Evolutionary conservation across 225 moss, liverwort and hornwort species (phyloP).

Genomic region (Climacium dendroides): DNA sequence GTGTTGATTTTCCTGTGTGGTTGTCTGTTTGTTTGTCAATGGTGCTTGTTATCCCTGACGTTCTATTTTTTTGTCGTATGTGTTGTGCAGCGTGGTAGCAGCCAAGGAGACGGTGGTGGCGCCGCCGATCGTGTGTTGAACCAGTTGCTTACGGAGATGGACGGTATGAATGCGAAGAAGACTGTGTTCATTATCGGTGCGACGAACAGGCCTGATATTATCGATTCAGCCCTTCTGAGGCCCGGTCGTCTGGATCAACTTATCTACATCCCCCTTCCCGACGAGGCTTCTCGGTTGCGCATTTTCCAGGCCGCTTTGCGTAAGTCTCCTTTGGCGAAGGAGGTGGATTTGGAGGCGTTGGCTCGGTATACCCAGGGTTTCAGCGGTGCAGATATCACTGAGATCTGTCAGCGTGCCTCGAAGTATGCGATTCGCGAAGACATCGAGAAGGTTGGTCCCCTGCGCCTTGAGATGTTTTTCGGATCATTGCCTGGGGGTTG

Average conservation of each 20-base stretch:
- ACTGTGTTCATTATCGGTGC: slow-evolving; percentile 97
- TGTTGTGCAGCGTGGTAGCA: slow-evolving; percentile 64
- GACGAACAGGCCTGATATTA: slow-evolving; percentile 90
- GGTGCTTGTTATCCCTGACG: background rate
- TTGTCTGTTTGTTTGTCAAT: background rate
- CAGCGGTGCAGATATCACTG: slow-evolving; percentile 93
- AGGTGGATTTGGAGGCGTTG: slow-evolving; percentile 78
- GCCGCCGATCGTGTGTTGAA: slow-evolving; percentile 95
- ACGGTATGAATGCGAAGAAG: slow-evolving; percentile 97
- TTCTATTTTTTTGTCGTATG: background rate
- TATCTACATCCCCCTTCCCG: slow-evolving; percentile 78
- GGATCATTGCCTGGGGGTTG: background rate
- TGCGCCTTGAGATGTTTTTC: background rate
- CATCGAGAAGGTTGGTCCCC: slow-evolving; percentile 56
- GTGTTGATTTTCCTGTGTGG: no score
- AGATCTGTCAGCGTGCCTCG: slow-evolving; percentile 85
- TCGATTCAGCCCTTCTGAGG: slow-evolving; percentile 70
- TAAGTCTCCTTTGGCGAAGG: slow-evolving; percentile 84
- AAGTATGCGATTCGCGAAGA: slow-evolving; percentile 89
- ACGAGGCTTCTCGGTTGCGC: slow-evolving; percentile 69
- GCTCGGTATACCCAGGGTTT: slow-evolving; percentile 89
- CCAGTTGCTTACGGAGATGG: slow-evolving; percentile 90
- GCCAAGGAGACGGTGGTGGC: slow-evolving; percentile 87
- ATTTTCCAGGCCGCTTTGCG: slow-evolving; percentile 86
- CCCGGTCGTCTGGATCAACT: slow-evolving; percentile 90